Percentiles rank a stretch among this genome's conserved stretches.
Conservation (phyloP, 176 grass and related monocot genomes). For the Rhynchospora tenuis region DNA sequence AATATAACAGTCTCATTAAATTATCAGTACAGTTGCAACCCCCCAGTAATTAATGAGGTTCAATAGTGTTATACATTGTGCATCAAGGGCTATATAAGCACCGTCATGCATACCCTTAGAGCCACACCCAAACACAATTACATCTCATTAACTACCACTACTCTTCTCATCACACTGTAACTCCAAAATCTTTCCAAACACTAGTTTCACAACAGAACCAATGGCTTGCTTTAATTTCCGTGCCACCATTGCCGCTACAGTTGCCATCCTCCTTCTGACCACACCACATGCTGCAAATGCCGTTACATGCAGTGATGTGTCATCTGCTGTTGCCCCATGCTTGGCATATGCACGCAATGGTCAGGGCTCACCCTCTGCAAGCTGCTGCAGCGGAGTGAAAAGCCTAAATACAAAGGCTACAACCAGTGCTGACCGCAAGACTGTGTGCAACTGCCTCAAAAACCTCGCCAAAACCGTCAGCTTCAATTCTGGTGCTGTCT, state of each 20-base stretch:
- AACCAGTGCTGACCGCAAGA: conserved; percentile 19
- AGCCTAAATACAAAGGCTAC: conserved; percentile 24
- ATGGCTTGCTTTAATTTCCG: conserved; percentile 22
- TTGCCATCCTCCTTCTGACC: conserved; percentile 1
- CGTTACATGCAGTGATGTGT: conserved; percentile 35
- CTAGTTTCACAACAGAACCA: no score
- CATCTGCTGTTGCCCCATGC: conserved; percentile 35
- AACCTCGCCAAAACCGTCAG: neutral
- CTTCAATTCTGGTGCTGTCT: neutral
- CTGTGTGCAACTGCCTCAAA: conserved; percentile 29
- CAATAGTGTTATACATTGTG: neutral
- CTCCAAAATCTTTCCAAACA: no score
- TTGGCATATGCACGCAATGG: conserved; percentile 26
- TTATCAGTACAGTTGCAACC: neutral
- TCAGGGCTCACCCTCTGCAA: neutral
- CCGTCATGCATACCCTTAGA: neutral
- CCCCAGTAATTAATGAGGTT: neutral
- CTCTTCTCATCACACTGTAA: no score
- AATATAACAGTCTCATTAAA: neutral
- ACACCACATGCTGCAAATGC: neutral
- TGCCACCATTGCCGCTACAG: neutral
- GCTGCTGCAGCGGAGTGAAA: conserved; percentile 42
- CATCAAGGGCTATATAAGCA: conserved; percentile 11
- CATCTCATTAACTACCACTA: neutral
- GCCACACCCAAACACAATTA: neutral